Conservation (phyloP, 352 stramenopile genomes). For the Phytopythium vexans region DNA sequence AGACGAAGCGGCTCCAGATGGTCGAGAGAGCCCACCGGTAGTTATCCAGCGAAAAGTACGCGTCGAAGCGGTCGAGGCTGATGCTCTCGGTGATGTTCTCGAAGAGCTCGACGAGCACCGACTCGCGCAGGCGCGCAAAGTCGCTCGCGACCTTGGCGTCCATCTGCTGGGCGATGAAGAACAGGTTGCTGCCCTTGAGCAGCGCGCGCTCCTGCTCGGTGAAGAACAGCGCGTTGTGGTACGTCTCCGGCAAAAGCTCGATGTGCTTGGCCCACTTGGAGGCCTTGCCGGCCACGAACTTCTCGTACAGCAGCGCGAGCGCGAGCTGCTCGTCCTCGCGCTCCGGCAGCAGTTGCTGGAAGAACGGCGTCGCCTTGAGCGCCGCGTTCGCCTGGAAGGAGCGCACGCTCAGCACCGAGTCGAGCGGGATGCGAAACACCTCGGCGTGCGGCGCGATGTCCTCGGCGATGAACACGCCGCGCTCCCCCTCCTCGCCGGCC, state of each 20-base stretch:
- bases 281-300: conserved; percentile 30
- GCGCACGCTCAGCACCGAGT: conserved; percentile 55
- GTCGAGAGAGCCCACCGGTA: conserved; percentile 86
- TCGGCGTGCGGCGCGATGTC: conserved; percentile 71
- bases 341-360: conserved; percentile 38
- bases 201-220: conserved; percentile 24
- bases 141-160: conserved; percentile 47
- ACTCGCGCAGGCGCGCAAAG: conserved; percentile 34
- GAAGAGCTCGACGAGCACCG: conserved; percentile 48
- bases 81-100: conserved; percentile 28
- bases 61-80: conserved; percentile 23
- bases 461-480: conserved; percentile 78
- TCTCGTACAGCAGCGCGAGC: conserved; percentile 71
- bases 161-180: conserved; percentile 65
- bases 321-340: conserved; percentile 67
- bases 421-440: conserved; percentile 62
- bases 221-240: conserved; percentile 79
- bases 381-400: conserved; percentile 24
- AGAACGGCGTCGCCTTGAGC: conserved; percentile 41
- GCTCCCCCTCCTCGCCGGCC: conserved; percentile 36
- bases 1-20: conserved; percentile 86
- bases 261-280: conserved; percentile 72
- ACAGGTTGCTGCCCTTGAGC: conserved; percentile 62
- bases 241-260: conserved; percentile 44
- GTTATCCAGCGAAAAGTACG: conserved; percentile 59